Base-by-base conservation (phyloP, 2,329 filamentous ascomycete genomes). In the Metarhizium humberi region DNA sequence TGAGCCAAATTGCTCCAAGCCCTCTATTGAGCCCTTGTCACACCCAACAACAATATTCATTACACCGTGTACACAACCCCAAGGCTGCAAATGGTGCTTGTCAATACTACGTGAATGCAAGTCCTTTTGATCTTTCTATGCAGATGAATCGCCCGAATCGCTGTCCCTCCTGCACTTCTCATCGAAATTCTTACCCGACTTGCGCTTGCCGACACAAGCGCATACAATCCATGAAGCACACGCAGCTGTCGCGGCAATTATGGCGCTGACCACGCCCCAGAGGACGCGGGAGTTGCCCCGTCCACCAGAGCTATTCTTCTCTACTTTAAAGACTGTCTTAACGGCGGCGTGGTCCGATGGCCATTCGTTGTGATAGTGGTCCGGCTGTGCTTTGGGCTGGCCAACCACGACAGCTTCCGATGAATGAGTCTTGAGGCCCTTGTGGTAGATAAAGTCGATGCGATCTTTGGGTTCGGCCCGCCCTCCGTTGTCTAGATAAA, bases 401-500 rank as follows among this genome's bases (percentile, higher is more conserved):
- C 73, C 73, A 0, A 69, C 65, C 1, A 75, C 60, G 0, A 69
- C 25, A 0, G 60, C 60, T 6, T 64, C 57, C 0, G 72, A 72
- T n/a, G 60, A 61, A 0, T 67, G 36, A 0, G 69, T 65, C 36
- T 62, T 62, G 3, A 75, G 56, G 1, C 71, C 71, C 56, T 69
- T 70, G 61, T 73, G 65, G 40, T 73, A 73, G 25, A 75, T 66
- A 54, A 74, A 75, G 59, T 75, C 73, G 40, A 75, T 75, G 14
- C 73, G 59, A 54, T 75, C 73, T 50, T 68, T 60, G 0, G 73
- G 73, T 63, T 75, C 73, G 0, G 62, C 50, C 1, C 64, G 57
- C 10, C 63, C 63, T 0, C 63, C 58, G 57, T 74, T 72, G 20
- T 61, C 60, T 16, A 64, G 62, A 53, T 64, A 69, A 14, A 75